Conservation (phyloP, 768 basidiomycete genomes). For the Boletus subparvulus region DNA sequence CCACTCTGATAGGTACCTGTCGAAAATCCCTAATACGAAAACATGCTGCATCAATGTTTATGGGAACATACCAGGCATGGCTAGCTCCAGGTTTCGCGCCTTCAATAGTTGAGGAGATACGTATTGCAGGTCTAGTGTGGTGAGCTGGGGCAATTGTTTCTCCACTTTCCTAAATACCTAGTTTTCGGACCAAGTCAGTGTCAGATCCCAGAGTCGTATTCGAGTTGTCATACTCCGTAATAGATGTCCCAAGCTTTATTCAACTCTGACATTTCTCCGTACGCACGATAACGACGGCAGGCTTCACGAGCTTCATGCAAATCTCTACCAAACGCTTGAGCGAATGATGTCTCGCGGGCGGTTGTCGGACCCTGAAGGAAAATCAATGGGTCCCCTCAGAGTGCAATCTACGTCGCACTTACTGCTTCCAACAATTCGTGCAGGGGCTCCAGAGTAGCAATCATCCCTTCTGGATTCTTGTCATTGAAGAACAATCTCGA, state of each 20-base stretch:
- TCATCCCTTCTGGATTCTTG: slow-evolving; percentile 97
- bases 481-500: slow-evolving; percentile 96
- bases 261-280: slow-evolving; percentile 84
- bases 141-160: slow-evolving; percentile 86
- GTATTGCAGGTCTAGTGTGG: slow-evolving; percentile 92
- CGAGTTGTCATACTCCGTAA: slow-evolving; percentile 62
- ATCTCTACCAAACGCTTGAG: slow-evolving; percentile 91
- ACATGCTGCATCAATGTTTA: background rate
- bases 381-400: slow-evolving; percentile 1
- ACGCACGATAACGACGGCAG: slow-evolving; percentile 79
- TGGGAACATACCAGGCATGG: slow-evolving; percentile 76
- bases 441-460: slow-evolving; percentile 84
- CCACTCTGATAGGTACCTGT: slow-evolving; percentile 91
- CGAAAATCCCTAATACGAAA: background rate
- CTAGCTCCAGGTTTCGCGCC: slow-evolving; percentile 86
- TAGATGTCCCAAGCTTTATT: slow-evolving; percentile 99
- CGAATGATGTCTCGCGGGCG: slow-evolving; percentile 91
- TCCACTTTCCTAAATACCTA: slow-evolving; percentile 96
- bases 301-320: slow-evolving; percentile 91
- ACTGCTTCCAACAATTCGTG: slow-evolving; percentile 91
- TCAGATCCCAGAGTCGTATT: slow-evolving; percentile 1
- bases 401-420: slow-evolving; percentile 21
- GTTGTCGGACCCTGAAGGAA: slow-evolving; percentile 81
- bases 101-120: slow-evolving; percentile 91
- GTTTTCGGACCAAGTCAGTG: background rate